A percentile compares a stretch with the other conserved stretches of the same genome.
phyloP scores from a whole-genome alignment of 1,284 basidiomycete genomes.

The Trametes pubescens region DNA sequence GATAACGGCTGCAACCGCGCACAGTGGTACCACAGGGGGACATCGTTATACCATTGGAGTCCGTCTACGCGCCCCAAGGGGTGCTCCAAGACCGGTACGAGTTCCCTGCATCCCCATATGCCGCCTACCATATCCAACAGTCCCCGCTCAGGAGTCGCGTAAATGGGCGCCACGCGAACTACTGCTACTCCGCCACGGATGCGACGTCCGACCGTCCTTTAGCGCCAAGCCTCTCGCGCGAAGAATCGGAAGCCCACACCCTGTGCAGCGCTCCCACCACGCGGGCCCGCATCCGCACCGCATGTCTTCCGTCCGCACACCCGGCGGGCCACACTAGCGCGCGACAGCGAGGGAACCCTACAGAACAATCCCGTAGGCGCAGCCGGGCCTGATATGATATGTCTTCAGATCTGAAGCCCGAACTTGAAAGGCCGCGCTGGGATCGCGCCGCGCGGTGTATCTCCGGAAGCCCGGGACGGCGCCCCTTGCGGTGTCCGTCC shows the following conservation, averaged over 20 bases:
- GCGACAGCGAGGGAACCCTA: not conserved
- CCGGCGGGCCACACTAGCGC: not conserved
- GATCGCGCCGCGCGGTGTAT: conserved; percentile 12
- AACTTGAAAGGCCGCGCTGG: not conserved
- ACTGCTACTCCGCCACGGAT: not conserved
- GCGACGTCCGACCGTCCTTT: not conserved
- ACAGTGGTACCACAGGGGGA: not conserved
- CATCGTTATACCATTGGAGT: not conserved
- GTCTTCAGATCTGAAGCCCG: not conserved
- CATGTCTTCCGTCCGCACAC: not conserved
- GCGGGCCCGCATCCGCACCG: conserved; percentile 11
- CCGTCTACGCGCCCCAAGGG: not conserved
- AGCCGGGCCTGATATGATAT: not conserved
- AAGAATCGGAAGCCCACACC: not conserved
- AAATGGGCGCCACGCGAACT: conserved; percentile 3
- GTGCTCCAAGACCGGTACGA: conserved; percentile 13
- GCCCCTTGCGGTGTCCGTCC: conserved; percentile 10
- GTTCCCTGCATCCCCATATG: conserved; percentile 1
- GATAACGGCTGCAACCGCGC: conserved; percentile 1
- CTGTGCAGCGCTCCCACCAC: not conserved
- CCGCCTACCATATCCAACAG: not conserved
- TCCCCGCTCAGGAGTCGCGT: not conserved
- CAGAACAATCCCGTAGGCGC: not conserved
- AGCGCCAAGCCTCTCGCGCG: not conserved
- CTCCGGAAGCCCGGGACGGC: conserved; percentile 23